These are phyloP conservation scores for Panaeolus papilionaceus DNA, from an alignment of 768 basidiomycete species.

Conservation along the genomic window DNA sequence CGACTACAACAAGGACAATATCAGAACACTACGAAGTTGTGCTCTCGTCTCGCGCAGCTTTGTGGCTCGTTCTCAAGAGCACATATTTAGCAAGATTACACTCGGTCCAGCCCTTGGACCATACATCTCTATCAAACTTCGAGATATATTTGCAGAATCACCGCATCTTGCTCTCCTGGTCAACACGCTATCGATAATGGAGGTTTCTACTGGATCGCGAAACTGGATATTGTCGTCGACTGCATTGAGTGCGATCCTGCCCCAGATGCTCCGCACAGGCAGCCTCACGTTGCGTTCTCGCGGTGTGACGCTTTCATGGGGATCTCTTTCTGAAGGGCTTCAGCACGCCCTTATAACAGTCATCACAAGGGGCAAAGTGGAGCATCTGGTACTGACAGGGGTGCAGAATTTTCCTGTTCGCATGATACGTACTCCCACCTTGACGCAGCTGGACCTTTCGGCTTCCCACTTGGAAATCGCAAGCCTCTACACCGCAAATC, in stretches of 20 bases:
- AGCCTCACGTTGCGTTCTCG: background rate
- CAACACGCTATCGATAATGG: background rate
- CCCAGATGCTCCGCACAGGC: background rate
- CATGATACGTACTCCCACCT: background rate
- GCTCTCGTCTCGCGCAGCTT: background rate
- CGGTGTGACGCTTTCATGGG: background rate
- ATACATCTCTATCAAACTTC: background rate
- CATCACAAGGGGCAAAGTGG: background rate
- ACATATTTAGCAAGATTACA: background rate
- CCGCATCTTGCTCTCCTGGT: background rate
- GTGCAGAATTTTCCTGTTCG: background rate
- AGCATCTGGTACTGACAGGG: background rate
- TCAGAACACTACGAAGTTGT: background rate
- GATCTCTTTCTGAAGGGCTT: background rate
- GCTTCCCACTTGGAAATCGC: background rate
- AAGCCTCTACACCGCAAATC: no score
- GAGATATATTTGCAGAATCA: background rate
- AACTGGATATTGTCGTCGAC: background rate
- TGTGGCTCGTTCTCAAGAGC: background rate
- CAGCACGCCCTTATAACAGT: background rate
- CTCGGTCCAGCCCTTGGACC: background rate
- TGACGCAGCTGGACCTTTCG: background rate
- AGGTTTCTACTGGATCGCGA: background rate
- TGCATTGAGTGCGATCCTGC: background rate
- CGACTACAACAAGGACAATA: background rate